Conservation (phyloP, 805 yeast species). For the Geotrichum ghanense region DNA sequence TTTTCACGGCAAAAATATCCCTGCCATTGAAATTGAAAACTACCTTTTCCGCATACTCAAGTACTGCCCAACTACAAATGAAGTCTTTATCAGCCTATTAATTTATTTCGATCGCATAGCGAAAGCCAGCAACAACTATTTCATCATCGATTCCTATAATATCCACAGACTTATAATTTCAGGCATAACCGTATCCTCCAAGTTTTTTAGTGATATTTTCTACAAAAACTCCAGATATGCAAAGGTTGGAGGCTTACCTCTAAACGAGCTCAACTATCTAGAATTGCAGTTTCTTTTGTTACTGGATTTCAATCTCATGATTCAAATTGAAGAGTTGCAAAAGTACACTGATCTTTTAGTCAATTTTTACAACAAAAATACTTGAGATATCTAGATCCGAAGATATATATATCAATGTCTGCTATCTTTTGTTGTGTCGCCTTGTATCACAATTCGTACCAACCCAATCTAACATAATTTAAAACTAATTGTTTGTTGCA, state of each 20-base stretch:
- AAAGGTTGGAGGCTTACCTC: slow-evolving; percentile 84
- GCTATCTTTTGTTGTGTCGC: no score
- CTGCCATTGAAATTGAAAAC: slow-evolving; percentile 87
- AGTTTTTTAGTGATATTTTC: slow-evolving; percentile 88
- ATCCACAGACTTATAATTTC: slow-evolving; percentile 89
- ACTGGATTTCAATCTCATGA: slow-evolving; percentile 77
- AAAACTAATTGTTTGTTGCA: no score
- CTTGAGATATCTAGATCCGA: neutral
- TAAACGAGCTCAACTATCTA: slow-evolving; percentile 83
- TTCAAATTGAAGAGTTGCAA: slow-evolving; percentile 82
- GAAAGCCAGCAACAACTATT: slow-evolving; percentile 60
- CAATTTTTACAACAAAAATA: slow-evolving; percentile 61
- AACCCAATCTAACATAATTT: no score
- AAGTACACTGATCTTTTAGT: slow-evolving; percentile 77
- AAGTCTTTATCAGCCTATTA: slow-evolving; percentile 78
- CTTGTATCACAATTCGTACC: neutral
- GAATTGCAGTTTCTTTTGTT: slow-evolving; percentile 81
- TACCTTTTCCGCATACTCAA: slow-evolving; percentile 83
- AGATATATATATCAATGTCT: no score
- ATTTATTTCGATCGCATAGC: slow-evolving; percentile 94
- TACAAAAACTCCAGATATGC: slow-evolving; percentile 92
- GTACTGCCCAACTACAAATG: slow-evolving; percentile 98
- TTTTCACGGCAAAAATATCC: slow-evolving; percentile 91
- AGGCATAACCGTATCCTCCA: slow-evolving; percentile 91
- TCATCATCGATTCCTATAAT: slow-evolving; percentile 93